These are phyloP conservation scores for Phoma sp. DNA, from an alignment of 2,329 filamentous ascomycete species.

Conservation along the genomic window DNA sequence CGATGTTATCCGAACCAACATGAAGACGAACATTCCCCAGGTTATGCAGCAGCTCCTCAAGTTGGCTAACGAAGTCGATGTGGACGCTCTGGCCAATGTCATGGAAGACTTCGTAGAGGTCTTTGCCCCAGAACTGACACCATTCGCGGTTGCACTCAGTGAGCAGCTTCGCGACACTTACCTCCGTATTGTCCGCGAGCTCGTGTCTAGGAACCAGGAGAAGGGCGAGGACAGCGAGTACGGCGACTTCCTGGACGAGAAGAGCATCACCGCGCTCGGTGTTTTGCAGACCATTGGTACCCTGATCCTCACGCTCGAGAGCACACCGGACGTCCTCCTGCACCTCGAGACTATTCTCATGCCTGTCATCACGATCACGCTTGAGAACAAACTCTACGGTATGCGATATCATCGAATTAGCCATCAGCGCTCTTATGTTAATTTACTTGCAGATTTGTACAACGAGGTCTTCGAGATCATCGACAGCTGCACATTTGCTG, in stretches of 20 bases:
- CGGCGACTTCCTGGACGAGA: slow-evolving; percentile 94
- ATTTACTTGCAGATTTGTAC: slow-evolving; percentile 73
- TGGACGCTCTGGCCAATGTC: slow-evolving; percentile 95
- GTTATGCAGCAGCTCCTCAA: slow-evolving; percentile 99
- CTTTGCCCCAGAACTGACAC: slow-evolving; percentile 94
- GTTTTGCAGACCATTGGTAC: slow-evolving; percentile 98
- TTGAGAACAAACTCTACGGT: slow-evolving; percentile 97
- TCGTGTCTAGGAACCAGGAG: slow-evolving; percentile 83
- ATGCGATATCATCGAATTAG: slow-evolving; percentile 35
- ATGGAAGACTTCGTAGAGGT: slow-evolving; percentile 99
- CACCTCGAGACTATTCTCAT: slow-evolving; percentile 96
- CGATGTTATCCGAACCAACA: slow-evolving; percentile 89
- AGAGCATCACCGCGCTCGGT: slow-evolving; percentile 96
- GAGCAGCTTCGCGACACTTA: slow-evolving; percentile 97
- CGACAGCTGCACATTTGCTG: slow-evolving; percentile 97
- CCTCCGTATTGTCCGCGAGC: slow-evolving; percentile 87
- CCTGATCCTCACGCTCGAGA: slow-evolving; percentile 94
- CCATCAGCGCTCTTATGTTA: slow-evolving; percentile 15
- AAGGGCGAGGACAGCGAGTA: slow-evolving; percentile 79
- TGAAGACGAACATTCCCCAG: slow-evolving; percentile 97
- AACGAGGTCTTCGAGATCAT: slow-evolving; percentile 99
- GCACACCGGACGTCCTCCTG: slow-evolving; percentile 91
- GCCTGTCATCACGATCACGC: slow-evolving; percentile 93
- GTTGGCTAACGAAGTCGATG: slow-evolving; percentile 95
- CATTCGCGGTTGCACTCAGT: slow-evolving; percentile 93